Percentiles rank a stretch among this genome's conserved stretches.
These are phyloP conservation scores for Penicillium cataractarum DNA, from an alignment of 495 filamentous ascomycete species.

Conservation along the genomic window DNA sequence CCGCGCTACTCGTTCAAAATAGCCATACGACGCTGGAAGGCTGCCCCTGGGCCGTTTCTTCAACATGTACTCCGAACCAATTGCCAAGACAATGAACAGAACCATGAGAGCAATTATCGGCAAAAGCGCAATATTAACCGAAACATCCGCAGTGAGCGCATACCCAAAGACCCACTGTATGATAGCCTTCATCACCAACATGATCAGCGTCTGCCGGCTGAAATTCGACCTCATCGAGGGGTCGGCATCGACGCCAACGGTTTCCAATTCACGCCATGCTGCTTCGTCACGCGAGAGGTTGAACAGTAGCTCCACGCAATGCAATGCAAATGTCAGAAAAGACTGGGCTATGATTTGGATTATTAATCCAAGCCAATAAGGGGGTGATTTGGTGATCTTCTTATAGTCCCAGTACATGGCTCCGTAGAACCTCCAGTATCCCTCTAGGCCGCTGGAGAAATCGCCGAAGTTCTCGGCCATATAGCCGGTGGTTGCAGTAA, in stretches of 20 bases:
- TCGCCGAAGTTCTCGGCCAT: neutral
- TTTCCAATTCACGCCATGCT: conserved; percentile 8
- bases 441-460: neutral
- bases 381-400: neutral
- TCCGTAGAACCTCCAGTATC: conserved; percentile 13
- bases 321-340: conserved; percentile 7
- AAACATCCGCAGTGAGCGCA: conserved; percentile 8
- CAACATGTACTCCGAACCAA: conserved; percentile 8
- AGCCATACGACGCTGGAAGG: conserved; percentile 6
- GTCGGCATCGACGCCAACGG: neutral
- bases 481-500: neutral
- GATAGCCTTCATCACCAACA: conserved; percentile 7
- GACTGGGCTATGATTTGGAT: conserved; percentile 9
- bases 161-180: conserved; percentile 14
- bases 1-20: neutral
- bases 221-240: conserved; percentile 6
- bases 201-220: neutral
- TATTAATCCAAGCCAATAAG: conserved; percentile 11
- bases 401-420: conserved; percentile 2
- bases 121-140: conserved; percentile 8
- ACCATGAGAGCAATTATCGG: conserved; percentile 7
- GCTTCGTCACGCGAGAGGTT: conserved; percentile 15
- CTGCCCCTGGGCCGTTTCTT: conserved; percentile 7
- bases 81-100: conserved; percentile 5
- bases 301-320: conserved; percentile 13